Evolutionary conservation across 371 early-diverging fungal genomes (phyloP), one percentile per base, ranked within the genome.

Genomic region (Rhizopus arrhizus): DNA sequence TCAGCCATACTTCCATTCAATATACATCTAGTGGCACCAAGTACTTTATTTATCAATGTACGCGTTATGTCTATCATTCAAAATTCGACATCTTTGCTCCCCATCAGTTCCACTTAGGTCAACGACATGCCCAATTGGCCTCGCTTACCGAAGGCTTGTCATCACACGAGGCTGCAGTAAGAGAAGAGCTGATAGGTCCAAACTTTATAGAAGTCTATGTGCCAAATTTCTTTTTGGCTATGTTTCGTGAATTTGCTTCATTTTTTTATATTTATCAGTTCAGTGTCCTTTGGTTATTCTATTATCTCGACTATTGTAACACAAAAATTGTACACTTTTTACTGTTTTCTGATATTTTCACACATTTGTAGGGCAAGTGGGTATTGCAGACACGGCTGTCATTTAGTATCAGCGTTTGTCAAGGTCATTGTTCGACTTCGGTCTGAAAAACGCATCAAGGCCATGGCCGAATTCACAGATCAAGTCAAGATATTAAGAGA

Each of bases 191-290:
- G 2, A 70, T 83, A 31, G 93, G 93, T 4, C 81, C 86, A 38
- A 92, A 92, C 66, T 86, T 84, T 58, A 89, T 91, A 53, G 66
- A 77, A 48, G 88, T 88, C 32, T 69, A 77, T 13, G 83, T 90
- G 41, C 85, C 85, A 46, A 70, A 76, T 43, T 66, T 89, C 51
- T 38, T 60, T 29, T 58, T 65, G 58, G 90, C 87, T 6, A 52
- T 89, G 32, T 65, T 71, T 36, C 83, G 80, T 53, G 92, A 91
- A 70, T 88, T 90, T 59, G 68, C 83, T 5, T 80, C 85, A 9
- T 84, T 89, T 68, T 91, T 93, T 59, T 93, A 93, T 66, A 77
- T 91, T 32, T 93, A 91, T 62, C 92, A 93, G 68, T 73, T 89
- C 42, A 82, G 88, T 62, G 77, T 78, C n/a, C 79, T 93, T 46